Evolutionary conservation across 176 grass and related monocot species (phyloP), one percentile per base, ranked within the genome.

Genomic region (Olyra latifolia): DNA sequence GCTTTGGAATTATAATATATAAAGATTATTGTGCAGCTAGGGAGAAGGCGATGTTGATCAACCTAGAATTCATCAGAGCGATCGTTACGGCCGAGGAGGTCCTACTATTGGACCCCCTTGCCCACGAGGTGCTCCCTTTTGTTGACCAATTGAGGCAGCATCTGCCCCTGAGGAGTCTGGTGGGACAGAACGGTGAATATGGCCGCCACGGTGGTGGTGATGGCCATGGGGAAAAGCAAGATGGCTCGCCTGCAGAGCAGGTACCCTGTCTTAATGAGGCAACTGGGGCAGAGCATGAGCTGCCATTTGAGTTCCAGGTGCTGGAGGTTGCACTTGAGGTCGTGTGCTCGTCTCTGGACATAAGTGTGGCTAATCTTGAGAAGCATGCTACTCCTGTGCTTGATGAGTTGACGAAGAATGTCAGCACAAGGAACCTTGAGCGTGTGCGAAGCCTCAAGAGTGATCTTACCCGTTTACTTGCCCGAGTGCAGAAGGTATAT

Each of bases 261-360:
- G 38, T 73, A 48, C 61, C 83, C 8, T 57, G 65, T 68, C 48
- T 86, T 28, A 91, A 96, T 22, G 86, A 85, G 80, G 77, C 80
- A 7, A 87, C 88, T 1, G 81, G 89, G 42, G 84, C 78, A 65
- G 93, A 91, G 80, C 87, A 88, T 5, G 91, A 96, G 71, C 74
- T 99, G 62, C 93, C 97, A 1, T 99, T 99, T 55, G 97, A 99
- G 76, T 99, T 99, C 72, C 97, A 99, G 83, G 97, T 99, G n/a
- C 84, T 99, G 56, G 97, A 99, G 86, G 52, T 99, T 19, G 93
- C 90, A 4, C 86, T 95, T 0, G 96, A 95, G 83, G 66, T 82
- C 41, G 88, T 91, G 16, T 99, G 96, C 71, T 84, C 76, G 8
- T 86, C 59, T 10, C 76, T 99, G 57, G 96, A 94, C 35, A 78